Evolutionary conservation across 306 rosid genomes (phyloP).

Genomic region (Begonia fuchsioides): DNA sequence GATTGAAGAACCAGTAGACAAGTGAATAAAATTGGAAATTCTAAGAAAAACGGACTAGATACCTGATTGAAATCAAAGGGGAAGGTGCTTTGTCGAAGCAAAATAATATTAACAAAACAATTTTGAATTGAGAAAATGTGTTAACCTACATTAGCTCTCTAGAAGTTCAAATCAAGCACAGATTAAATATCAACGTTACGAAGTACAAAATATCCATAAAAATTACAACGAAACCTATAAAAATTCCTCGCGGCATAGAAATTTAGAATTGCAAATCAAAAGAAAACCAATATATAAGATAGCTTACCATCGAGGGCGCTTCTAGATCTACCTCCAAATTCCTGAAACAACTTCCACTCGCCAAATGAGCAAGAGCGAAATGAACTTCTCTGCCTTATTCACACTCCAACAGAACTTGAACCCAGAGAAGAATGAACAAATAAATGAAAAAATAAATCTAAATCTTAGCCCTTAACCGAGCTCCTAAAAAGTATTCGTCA

Average conservation of each 20-base stretch:
- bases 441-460: not conserved
- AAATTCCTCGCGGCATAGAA: not conserved
- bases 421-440: conserved; percentile 6
- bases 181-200: too few relatives aligned
- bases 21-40: too few relatives aligned
- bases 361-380: conserved; percentile 18
- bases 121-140: too few relatives aligned
- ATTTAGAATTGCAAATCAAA: conserved; percentile 14
- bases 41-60: conserved; percentile 5
- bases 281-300: not conserved
- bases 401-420: conserved; percentile 7
- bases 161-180: too few relatives aligned
- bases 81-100: too few relatives aligned
- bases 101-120: too few relatives aligned
- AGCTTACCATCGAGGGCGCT: conserved; percentile 54
- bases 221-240: too few relatives aligned
- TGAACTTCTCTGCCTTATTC: conserved; percentile 12
- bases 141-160: too few relatives aligned
- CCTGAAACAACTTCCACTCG: conserved; percentile 19
- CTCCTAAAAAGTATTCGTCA: conserved; percentile 11
- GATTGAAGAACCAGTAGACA: too few relatives aligned
- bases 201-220: too few relatives aligned
- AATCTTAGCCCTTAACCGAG: conserved; percentile 37
- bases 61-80: not conserved
- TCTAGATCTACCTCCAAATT: conserved; percentile 46